Evolutionary conservation across 805 yeast genomes (phyloP).

Genomic region (Ogataea nakhonphanomensis): DNA sequence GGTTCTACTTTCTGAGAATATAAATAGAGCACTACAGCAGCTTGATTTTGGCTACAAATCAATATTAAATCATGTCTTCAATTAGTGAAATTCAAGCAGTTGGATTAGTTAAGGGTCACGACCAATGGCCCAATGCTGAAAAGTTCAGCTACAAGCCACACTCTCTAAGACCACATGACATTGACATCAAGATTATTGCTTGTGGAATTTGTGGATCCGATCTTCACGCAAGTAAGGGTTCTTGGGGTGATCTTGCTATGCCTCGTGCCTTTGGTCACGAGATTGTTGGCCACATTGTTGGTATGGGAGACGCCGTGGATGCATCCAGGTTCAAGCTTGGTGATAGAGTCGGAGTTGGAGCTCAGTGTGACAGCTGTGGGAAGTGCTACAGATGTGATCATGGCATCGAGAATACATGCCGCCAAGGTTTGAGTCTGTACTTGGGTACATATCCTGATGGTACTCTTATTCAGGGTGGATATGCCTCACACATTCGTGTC

Average conservation of each 20-base stretch:
- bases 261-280: constrained; percentile 58
- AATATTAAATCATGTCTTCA: constrained; percentile 1
- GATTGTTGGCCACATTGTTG: constrained; percentile 56
- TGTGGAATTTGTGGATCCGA: constrained; percentile 64
- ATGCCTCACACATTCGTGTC: constrained; percentile 62
- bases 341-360: constrained; percentile 79
- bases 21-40: not conserved
- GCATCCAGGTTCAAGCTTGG: constrained; percentile 52
- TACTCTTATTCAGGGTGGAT: constrained; percentile 55
- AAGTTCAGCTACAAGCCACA: constrained; percentile 33
- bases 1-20: not conserved
- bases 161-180: constrained; percentile 38
- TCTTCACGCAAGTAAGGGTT: constrained; percentile 45
- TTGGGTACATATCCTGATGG: constrained; percentile 32
- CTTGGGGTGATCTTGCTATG: constrained; percentile 42
- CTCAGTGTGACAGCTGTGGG: constrained; percentile 58
- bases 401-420: constrained; percentile 46
- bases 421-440: constrained; percentile 35
- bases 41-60: not conserved
- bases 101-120: constrained; percentile 14
- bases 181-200: constrained; percentile 40
- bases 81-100: constrained; percentile 2
- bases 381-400: constrained; percentile 57
- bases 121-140: constrained; percentile 33
- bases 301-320: constrained; percentile 52